Evolutionary conservation across 2,329 filamentous ascomycete species (phyloP).

Genomic region (Fusarium sp.): DNA sequence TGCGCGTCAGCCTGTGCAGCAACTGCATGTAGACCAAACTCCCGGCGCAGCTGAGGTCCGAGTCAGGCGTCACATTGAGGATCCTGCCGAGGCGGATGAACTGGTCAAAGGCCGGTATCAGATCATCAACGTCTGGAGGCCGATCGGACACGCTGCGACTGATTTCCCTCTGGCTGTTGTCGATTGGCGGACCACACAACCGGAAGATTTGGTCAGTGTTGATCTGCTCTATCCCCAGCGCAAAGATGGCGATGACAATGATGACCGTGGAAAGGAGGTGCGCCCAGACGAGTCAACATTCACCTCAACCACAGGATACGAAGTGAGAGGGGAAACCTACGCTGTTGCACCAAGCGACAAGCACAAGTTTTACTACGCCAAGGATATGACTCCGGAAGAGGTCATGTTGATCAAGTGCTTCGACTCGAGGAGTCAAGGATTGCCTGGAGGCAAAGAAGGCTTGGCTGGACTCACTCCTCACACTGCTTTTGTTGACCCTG

Average conservation of each 20-base stretch:
- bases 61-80: constrained; percentile 70
- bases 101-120: constrained; percentile 57
- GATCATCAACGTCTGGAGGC: constrained; percentile 63
- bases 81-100: constrained; percentile 56
- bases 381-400: constrained; percentile 45
- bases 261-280: constrained; percentile 43
- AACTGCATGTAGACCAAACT: constrained; percentile 80
- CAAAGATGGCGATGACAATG: constrained; percentile 31
- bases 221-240: constrained; percentile 42
- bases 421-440: constrained; percentile 42
- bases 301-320: constrained; percentile 35
- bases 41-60: constrained; percentile 70
- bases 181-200: constrained; percentile 40
- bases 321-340: constrained; percentile 40
- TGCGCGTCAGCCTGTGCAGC: constrained; percentile 73
- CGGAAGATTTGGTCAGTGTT: constrained; percentile 40
- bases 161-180: constrained; percentile 42
- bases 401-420: constrained; percentile 46
- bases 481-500: constrained; percentile 42
- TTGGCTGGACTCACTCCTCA: constrained; percentile 41
- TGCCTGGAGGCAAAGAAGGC: constrained; percentile 31
- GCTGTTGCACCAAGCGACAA: constrained; percentile 31
- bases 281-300: constrained; percentile 25
- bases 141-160: constrained; percentile 43
- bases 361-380: constrained; percentile 43